These are phyloP conservation scores for Peziza echinospora DNA, from an alignment of 495 filamentous ascomycete species.

Conservation along the genomic window DNA sequence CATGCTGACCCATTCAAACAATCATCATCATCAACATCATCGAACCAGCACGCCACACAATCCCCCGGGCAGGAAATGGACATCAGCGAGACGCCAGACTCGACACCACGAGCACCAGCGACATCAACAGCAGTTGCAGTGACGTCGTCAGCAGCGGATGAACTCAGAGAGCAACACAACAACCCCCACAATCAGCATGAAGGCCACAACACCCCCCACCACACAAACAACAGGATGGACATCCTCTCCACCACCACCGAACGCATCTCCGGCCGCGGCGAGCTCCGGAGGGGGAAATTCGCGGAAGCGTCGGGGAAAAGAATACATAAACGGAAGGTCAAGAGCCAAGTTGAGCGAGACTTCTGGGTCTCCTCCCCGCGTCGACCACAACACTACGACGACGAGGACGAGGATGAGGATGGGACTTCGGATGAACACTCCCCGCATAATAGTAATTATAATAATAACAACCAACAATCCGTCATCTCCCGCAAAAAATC, in stretches of 20 bases:
- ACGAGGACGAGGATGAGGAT: conserved; percentile 18
- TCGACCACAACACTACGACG: conserved; percentile 21
- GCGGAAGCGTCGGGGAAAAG: conserved; percentile 30
- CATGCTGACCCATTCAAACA: too few relatives aligned
- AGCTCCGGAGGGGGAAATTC: conserved; percentile 33
- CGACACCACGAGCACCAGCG: background rate
- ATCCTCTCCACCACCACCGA: conserved; percentile 1
- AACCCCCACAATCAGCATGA: too few relatives aligned
- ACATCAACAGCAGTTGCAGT: background rate
- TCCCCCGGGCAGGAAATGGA: background rate
- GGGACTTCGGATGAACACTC: too few relatives aligned
- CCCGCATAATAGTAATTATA: too few relatives aligned
- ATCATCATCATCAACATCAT: background rate
- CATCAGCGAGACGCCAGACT: background rate
- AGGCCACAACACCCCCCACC: too few relatives aligned
- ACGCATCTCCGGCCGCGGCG: conserved; percentile 30
- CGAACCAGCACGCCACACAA: background rate
- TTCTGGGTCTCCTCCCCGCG: conserved; percentile 22
- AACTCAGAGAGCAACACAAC: too few relatives aligned
- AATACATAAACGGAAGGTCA: conserved; percentile 33
- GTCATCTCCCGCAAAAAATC: too few relatives aligned
- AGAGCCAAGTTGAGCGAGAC: conserved; percentile 26
- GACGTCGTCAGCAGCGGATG: too few relatives aligned
- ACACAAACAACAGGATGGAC: too few relatives aligned
- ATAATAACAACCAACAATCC: too few relatives aligned